Percentiles rank a stretch among this genome's conserved stretches.
Evolutionary conservation across 495 filamentous ascomycete genomes (phyloP).

Genomic region (Neurospora sp.): DNA sequence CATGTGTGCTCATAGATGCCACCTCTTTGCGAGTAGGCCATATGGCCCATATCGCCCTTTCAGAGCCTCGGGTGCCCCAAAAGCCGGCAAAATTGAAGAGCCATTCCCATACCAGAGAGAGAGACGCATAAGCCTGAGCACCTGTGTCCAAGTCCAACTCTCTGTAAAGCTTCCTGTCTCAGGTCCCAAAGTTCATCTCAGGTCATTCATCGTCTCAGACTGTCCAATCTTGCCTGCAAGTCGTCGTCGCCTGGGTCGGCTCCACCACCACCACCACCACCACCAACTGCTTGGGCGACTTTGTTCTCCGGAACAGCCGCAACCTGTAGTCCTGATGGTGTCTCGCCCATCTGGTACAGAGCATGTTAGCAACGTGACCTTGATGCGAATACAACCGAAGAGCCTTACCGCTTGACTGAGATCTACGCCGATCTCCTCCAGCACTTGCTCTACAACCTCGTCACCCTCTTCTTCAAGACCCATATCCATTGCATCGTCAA

Average conservation of each 20-base stretch:
- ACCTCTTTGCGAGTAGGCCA: neutral
- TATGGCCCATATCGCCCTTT: neutral
- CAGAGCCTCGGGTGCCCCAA: neutral
- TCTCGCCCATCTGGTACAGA: slow-evolving; percentile 58
- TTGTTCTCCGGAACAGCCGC: slow-evolving; percentile 49
- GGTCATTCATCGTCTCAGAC: slow-evolving; percentile 39
- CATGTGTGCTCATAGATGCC: neutral
- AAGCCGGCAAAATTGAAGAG: neutral
- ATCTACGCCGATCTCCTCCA: slow-evolving; percentile 96
- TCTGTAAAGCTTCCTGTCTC: neutral
- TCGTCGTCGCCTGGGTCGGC: slow-evolving; percentile 61
- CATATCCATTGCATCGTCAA: slow-evolving; percentile 92
- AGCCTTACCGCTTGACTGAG: slow-evolving; percentile 70
- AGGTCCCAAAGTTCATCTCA: neutral
- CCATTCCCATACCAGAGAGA: neutral
- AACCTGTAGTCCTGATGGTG: slow-evolving; percentile 58
- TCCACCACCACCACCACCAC: slow-evolving; percentile 38
- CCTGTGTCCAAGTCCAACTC: neutral
- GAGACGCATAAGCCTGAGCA: neutral
- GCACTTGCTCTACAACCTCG: slow-evolving; percentile 88
- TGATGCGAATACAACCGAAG: neutral
- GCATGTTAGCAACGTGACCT: slow-evolving; percentile 10
- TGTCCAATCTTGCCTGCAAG: slow-evolving; percentile 73
- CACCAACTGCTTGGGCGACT: slow-evolving; percentile 70
- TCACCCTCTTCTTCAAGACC: slow-evolving; percentile 87